phyloP scores from a whole-genome alignment of 129 eudicot genomes.

The Flaveria sonorensis region DNA sequence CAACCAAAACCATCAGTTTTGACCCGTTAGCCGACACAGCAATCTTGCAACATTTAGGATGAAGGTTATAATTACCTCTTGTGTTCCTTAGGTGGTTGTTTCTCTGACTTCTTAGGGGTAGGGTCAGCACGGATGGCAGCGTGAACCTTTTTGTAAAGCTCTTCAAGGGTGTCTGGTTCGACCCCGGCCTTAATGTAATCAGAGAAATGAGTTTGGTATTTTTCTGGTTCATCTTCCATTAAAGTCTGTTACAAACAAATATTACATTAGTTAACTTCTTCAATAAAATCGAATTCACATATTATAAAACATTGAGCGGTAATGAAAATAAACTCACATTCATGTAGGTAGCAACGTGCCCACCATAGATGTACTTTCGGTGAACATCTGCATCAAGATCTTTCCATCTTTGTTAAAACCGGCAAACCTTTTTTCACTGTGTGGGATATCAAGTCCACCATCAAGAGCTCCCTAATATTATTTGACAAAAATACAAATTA shows the following conservation, averaged over 20 bases:
- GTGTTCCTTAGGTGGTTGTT: conserved; percentile 67
- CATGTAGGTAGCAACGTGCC: conserved; percentile 87
- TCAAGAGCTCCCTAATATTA: conserved; percentile 88
- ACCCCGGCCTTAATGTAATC: conserved; percentile 64
- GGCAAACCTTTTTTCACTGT: conserved; percentile 95
- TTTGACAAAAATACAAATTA: background rate
- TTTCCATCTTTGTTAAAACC: conserved; percentile 80
- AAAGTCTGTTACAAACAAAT: conserved; percentile 40
- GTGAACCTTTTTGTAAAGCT: conserved; percentile 83
- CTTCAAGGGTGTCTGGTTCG: conserved; percentile 68
- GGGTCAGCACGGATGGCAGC: conserved; percentile 95
- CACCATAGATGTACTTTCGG: conserved; percentile 87
- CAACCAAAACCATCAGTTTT: background rate
- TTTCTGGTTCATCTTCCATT: conserved; percentile 90
- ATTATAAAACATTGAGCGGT: background rate
- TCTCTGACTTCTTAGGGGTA: conserved; percentile 58
- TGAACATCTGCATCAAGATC: conserved; percentile 88
- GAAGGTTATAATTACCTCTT: conserved; percentile 53
- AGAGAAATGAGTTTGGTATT: conserved; percentile 71
- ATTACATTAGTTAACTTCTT: background rate
- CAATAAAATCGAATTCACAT: background rate
- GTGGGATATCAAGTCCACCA: conserved; percentile 97
- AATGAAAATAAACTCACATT: conserved; percentile 35
- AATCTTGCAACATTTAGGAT: background rate
- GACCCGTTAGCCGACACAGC: background rate